These are phyloP conservation scores for Fraxinus sp. DNA, from an alignment of 305 asterid genomes.

Conservation along the genomic window DNA sequence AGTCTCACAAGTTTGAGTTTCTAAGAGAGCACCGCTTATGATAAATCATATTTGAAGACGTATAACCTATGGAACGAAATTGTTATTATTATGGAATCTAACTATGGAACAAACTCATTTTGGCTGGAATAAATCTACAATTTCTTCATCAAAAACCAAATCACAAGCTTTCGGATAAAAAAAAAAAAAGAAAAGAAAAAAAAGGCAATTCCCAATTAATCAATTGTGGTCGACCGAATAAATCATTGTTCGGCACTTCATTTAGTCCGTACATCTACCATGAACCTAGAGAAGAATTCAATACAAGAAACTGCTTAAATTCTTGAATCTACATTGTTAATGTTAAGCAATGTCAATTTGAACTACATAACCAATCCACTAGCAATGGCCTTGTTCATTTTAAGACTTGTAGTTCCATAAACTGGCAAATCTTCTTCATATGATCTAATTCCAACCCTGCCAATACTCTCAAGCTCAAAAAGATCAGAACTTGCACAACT, in stretches of 20 bases:
- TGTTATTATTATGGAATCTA: not conserved
- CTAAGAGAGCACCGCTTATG: not conserved
- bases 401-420: conserved; percentile 46
- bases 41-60: not conserved
- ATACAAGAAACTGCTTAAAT: not conserved
- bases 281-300: not conserved
- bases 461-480: conserved; percentile 47
- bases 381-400: conserved; percentile 39
- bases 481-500: conserved; percentile 53
- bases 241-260: not conserved
- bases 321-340: not conserved
- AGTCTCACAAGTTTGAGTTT: not conserved
- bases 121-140: not conserved
- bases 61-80: not conserved
- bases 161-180: not conserved
- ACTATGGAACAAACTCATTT: not conserved
- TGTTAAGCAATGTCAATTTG: not conserved
- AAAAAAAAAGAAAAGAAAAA: not conserved
- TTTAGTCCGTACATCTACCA: not conserved
- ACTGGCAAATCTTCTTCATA: conserved; percentile 49
- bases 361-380: conserved; percentile 21
- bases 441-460: conserved; percentile 30
- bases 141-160: not conserved
- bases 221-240: not conserved
- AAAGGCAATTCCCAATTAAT: not conserved